phyloP scores from a whole-genome alignment of 2,329 filamentous ascomycete genomes.

The Colletotrichum sp. region DNA sequence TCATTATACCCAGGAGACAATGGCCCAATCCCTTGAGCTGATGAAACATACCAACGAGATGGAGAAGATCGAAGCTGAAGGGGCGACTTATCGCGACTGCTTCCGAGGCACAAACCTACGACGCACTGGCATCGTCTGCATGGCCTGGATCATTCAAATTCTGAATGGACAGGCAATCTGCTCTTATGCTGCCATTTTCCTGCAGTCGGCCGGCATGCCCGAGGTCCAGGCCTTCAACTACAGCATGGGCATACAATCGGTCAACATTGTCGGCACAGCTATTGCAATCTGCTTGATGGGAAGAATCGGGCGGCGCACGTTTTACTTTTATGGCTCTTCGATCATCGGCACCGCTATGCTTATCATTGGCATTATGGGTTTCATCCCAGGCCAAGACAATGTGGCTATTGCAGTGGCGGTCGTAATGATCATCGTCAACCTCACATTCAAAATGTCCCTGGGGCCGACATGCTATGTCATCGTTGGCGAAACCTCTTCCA shows the following conservation, averaged over 20 bases:
- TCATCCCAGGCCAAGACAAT: constrained; percentile 26
- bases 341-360: constrained; percentile 43
- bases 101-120: constrained; percentile 41
- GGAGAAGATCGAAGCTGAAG: constrained; percentile 33
- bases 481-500: constrained; percentile 50
- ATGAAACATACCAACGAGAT: constrained; percentile 44
- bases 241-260: constrained; percentile 54
- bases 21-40: constrained; percentile 42
- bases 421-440: constrained; percentile 43
- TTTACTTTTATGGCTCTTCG: constrained; percentile 44
- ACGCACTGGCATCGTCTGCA: constrained; percentile 33
- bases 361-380: constrained; percentile 43
- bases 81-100: constrained; percentile 40
- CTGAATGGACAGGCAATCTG: constrained; percentile 51
- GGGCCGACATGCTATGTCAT: constrained; percentile 50
- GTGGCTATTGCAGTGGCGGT: constrained; percentile 38
- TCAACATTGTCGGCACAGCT: constrained; percentile 46
- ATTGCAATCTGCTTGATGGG: constrained; percentile 44
- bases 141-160: constrained; percentile 31
- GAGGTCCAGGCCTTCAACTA: constrained; percentile 45
- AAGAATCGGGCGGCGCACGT: constrained; percentile 40
- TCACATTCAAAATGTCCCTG: constrained; percentile 48
- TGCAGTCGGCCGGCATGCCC: constrained; percentile 54
- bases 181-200: constrained; percentile 54
- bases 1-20: constrained; percentile 41